Evolutionary conservation across 257 asterid genomes (phyloP).

Genomic region (Solanum corneliomulleri): DNA sequence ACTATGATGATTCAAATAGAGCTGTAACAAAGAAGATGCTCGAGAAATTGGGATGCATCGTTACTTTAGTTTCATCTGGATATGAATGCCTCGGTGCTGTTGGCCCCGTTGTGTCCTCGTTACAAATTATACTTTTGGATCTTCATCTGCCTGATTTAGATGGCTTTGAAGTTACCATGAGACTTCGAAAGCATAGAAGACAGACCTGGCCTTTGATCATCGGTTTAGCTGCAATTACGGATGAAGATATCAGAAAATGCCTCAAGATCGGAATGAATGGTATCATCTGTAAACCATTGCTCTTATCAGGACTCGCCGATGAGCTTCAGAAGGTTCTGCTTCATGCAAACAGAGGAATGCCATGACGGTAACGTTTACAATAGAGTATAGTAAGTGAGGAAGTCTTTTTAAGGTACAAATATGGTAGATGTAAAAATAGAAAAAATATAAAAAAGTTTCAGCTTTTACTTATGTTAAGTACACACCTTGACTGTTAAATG

Average conservation of each 20-base stretch:
- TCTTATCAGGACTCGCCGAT: constrained; percentile 46
- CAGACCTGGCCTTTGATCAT: constrained; percentile 68
- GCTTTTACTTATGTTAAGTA: constrained; percentile 7
- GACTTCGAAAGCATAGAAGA: constrained; percentile 69
- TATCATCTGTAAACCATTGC: constrained; percentile 55
- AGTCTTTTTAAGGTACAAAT: background rate
- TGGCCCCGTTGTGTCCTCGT: constrained; percentile 33
- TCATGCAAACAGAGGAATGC: constrained; percentile 33
- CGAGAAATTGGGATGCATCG: constrained; percentile 76
- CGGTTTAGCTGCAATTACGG: constrained; percentile 53
- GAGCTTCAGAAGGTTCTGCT: constrained; percentile 53
- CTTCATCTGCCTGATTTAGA: constrained; percentile 74
- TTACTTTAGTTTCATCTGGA: constrained; percentile 67
- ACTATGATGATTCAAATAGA: constrained; percentile 61
- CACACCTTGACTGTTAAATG: constrained; percentile 17
- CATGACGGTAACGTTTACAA: background rate
- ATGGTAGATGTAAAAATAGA: background rate
- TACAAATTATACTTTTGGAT: constrained; percentile 61
- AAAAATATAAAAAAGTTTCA: background rate
- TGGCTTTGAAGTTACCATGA: constrained; percentile 64
- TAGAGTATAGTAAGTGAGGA: background rate
- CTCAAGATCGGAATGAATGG: constrained; percentile 71
- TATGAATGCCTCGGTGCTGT: constrained; percentile 58
- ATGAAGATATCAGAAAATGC: constrained; percentile 37
- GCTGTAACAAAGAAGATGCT: constrained; percentile 70